A percentile compares a stretch with the other conserved stretches of the same genome.
phyloP scores from a whole-genome alignment of 2,329 filamentous ascomycete genomes.

The Phialophora tarda region DNA sequence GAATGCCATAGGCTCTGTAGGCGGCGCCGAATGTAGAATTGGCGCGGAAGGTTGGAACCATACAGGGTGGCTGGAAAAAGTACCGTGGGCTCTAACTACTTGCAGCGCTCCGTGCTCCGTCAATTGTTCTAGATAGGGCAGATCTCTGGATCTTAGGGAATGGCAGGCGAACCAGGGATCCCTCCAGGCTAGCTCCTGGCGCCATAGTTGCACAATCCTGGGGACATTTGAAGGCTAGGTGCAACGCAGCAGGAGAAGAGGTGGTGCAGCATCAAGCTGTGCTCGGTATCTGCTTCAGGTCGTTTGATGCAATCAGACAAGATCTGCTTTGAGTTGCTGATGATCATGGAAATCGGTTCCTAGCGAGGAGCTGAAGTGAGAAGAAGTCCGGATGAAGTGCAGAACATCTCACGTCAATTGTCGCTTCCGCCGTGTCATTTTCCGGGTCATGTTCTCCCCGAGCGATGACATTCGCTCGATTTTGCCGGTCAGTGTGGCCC shows the following conservation, averaged over 20 bases:
- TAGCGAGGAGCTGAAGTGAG: conserved; percentile 6
- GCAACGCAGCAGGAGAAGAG: conserved; percentile 20
- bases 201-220: conserved; percentile 25
- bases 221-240: conserved; percentile 14
- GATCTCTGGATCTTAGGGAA: conserved; percentile 33
- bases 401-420: conserved; percentile 33
- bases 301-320: conserved; percentile 19
- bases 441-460: conserved; percentile 28
- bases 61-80: conserved; percentile 20
- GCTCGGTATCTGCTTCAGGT: conserved; percentile 17
- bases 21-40: conserved; percentile 2
- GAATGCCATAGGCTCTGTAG: conserved; percentile 7
- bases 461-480: conserved; percentile 32
- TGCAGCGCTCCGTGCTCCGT: neutral
- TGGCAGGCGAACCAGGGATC: conserved; percentile 19
- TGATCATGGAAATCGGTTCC: conserved; percentile 5
- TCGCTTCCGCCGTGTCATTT: conserved; percentile 27
- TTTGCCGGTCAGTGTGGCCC: conserved; percentile 30
- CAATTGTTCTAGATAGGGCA: conserved; percentile 26
- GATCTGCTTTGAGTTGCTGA: conserved; percentile 10
- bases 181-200: conserved; percentile 20
- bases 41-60: conserved; percentile 24
- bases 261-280: conserved; percentile 21
- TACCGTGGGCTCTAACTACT: conserved; percentile 14
- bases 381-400: conserved; percentile 16